A percentile compares a stretch with the other conserved stretches of the same genome.
These are phyloP conservation scores for Triticum timopheevii DNA, from an alignment of 176 grass and related monocot species.

Conservation along the genomic window DNA sequence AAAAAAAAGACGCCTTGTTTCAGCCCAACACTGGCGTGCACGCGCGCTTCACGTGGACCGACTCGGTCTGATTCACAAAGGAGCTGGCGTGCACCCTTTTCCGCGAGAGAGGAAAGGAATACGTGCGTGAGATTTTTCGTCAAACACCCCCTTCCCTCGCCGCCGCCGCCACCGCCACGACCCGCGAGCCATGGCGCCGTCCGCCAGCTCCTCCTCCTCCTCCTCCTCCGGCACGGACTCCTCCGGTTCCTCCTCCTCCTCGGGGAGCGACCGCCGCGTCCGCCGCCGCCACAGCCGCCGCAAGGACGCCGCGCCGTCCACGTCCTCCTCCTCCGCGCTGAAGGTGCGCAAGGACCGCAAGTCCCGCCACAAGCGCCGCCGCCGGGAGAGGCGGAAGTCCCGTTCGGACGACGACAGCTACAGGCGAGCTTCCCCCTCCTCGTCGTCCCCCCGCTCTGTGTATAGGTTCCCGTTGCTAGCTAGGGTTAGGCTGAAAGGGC, in stretches of 20 bases:
- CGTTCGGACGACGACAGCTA: constrained; percentile 41
- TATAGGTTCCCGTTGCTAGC: constrained; percentile 4
- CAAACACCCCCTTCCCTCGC: background rate
- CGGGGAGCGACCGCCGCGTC: constrained; percentile 37
- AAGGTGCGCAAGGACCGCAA: constrained; percentile 61
- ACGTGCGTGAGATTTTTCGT: constrained; percentile 10
- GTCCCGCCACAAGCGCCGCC: constrained; percentile 45
- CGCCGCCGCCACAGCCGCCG: constrained; percentile 33
- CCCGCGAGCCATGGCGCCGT: constrained; percentile 45
- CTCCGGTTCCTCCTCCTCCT: background rate
- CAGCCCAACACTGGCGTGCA: background rate
- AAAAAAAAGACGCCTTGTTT: too few species aligned
- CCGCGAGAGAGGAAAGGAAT: background rate
- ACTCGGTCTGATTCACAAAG: background rate
- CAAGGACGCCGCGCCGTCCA: constrained; percentile 30
- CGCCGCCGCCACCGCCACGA: background rate
- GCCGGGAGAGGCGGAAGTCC: constrained; percentile 27
- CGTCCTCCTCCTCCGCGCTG: constrained; percentile 35
- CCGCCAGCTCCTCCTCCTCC: constrained; percentile 25
- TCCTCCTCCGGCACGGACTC: background rate
- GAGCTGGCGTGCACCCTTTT: background rate
- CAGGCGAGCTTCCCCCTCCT: constrained; percentile 2
- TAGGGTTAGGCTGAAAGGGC: constrained; percentile 25
- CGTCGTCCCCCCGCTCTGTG: background rate
- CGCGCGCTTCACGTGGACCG: background rate